These are phyloP conservation scores for Leccinum ochraceum DNA, from an alignment of 768 basidiomycete genomes.

Conservation along the genomic window DNA sequence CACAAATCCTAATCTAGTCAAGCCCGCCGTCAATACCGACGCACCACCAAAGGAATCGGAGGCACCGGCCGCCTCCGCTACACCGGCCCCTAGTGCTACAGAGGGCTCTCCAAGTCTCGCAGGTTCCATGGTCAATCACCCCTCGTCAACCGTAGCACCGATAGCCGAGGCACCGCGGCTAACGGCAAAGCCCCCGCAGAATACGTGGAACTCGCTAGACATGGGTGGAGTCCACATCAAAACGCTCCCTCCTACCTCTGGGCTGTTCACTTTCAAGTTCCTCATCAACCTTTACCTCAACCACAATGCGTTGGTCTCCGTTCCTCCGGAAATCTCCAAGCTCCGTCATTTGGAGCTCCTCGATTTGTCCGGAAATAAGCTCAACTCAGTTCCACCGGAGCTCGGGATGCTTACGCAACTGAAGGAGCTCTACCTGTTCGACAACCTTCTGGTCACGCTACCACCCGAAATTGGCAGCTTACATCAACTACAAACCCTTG, in stretches of 20 bases:
- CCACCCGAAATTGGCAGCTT: conserved; percentile 88
- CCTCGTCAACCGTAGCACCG: conserved; percentile 77
- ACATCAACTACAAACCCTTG: conserved; percentile 89
- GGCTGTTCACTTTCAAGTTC: conserved; percentile 86
- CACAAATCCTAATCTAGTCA: conserved; percentile 81
- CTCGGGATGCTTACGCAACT: conserved; percentile 88
- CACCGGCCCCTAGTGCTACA: conserved; percentile 33
- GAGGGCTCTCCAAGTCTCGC: conserved; percentile 38
- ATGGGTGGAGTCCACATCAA: conserved; percentile 96
- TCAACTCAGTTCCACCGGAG: conserved; percentile 77
- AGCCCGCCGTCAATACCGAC: conserved; percentile 39
- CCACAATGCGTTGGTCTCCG: conserved; percentile 78
- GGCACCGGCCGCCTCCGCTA: conserved; percentile 30
- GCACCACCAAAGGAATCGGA: conserved; percentile 30
- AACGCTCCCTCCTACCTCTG: conserved; percentile 76
- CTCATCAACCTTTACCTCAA: conserved; percentile 95
- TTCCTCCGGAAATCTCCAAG: conserved; percentile 83
- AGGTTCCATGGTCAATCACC: conserved; percentile 51
- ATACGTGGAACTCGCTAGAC: conserved; percentile 89
- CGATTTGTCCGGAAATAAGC: conserved; percentile 88
- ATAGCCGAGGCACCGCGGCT: conserved; percentile 66
- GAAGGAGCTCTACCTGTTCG: conserved; percentile 93
- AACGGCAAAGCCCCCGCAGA: conserved; percentile 66
- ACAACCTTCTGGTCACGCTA: conserved; percentile 86
- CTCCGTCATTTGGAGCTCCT: conserved; percentile 86